These are phyloP conservation scores for Cytospora schulzeri DNA, from an alignment of 2,329 filamentous ascomycete genomes.

Conservation along the genomic window DNA sequence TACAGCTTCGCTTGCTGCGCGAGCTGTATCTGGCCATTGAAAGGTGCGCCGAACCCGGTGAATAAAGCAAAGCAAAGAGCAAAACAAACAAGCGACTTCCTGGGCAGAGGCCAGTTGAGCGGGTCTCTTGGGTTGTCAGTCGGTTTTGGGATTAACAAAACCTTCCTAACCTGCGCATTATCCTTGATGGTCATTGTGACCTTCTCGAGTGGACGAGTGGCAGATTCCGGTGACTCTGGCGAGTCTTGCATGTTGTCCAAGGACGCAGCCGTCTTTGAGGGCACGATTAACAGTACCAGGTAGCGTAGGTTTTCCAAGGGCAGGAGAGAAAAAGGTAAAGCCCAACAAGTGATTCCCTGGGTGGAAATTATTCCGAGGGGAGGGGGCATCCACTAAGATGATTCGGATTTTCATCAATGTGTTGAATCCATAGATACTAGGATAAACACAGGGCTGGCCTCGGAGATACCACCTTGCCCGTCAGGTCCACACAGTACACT, in stretches of 20 bases:
- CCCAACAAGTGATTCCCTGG: background rate
- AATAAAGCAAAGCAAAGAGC: slow-evolving; percentile 41
- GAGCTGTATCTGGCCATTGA: slow-evolving; percentile 41
- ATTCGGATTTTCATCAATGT: background rate
- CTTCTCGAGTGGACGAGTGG: background rate
- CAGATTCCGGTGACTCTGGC: background rate
- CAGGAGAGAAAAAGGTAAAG: background rate
- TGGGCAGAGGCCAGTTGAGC: slow-evolving; percentile 39
- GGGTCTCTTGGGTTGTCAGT: slow-evolving; percentile 37
- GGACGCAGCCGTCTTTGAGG: background rate
- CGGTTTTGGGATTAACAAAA: slow-evolving; percentile 43
- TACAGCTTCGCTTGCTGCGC: slow-evolving; percentile 40
- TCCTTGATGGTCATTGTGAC: background rate
- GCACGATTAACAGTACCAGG: background rate
- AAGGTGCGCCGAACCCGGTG: slow-evolving; percentile 38
- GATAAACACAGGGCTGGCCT: background rate
- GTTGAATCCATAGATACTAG: no score
- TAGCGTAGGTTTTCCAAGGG: background rate
- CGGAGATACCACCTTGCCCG: background rate
- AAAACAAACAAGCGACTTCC: slow-evolving; percentile 38
- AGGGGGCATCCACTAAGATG: background rate
- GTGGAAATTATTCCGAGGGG: background rate
- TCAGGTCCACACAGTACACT: no score
- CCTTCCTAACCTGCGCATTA: slow-evolving; percentile 26
- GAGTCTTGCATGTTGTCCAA: background rate